Evolutionary conservation across 2,329 filamentous ascomycete species (phyloP), one percentile per base, ranked within the genome.

Genomic region (Epichloe festucae): DNA sequence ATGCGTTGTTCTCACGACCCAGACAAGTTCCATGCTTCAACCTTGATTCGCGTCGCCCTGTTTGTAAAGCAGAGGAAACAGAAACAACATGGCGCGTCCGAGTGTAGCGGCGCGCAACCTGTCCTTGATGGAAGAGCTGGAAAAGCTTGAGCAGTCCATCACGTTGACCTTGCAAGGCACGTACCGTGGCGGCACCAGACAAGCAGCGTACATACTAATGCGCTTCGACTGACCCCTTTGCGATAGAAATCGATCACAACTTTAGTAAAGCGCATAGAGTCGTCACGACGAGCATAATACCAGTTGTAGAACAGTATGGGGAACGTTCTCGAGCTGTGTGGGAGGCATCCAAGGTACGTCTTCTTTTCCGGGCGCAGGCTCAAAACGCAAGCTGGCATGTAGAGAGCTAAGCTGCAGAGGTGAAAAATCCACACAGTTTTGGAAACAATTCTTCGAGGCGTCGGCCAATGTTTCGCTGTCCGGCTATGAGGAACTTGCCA

Each of bases 381-480:
- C 12, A 14, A 39, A n/a, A 39, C 12, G 15, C 36, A 39, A 39
- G 36, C 27, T 31, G 27, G 27, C 12, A n/a, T 1, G 36, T 4
- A 38, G 23, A 39, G 15, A 39, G 15, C 23, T 31, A 31, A 31
- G 8, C 27, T 31, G 27, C 17, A 42, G 40, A 19, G 19, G 40
- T 19, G 10, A 23, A 42, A 42, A 23, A 17, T 42, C 3, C 11
- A 4, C 12, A 17, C 40, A 94, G 87, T 98, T 98, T 70, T 98
- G 93, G 93, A 98, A 98, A 70, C 90, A 97, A 73, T 98, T 98
- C 74, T 98, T 98, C 69, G 93, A 98, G 71, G 89, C 93, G 38
- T 95, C 90, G 46, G 93, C 93, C 65, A 97, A 98, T 62, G 91
- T 98, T 27, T 95, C 91, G 11, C 78, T 98, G 11, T 95, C 89